Evolutionary conservation across 345 rosid species (phyloP).

Genomic region (Pistacia atlantica): DNA sequence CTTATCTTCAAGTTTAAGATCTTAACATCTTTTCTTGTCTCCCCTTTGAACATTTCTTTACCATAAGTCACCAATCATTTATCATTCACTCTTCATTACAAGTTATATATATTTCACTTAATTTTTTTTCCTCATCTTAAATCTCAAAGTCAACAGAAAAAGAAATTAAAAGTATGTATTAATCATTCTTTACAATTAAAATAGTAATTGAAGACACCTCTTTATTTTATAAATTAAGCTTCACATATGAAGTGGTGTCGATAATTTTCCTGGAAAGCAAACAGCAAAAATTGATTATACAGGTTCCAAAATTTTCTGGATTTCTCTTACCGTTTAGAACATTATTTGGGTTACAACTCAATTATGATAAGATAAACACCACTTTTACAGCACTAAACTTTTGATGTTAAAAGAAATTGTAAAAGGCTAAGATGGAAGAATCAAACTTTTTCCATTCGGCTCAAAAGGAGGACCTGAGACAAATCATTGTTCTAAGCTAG

Average conservation of each 20-base stretch:
- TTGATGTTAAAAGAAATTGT: too few relatives aligned
- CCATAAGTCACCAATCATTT: background rate
- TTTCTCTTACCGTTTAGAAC: too few relatives aligned
- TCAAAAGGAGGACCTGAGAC: background rate
- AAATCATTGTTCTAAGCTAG: too few relatives aligned
- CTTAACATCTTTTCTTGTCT: constrained; percentile 7
- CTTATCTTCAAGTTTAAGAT: constrained; percentile 23
- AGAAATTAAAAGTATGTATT: background rate
- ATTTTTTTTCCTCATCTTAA: background rate
- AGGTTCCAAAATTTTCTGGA: too few relatives aligned
- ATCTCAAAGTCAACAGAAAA: background rate
- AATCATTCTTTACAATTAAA: background rate
- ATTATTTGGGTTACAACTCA: too few relatives aligned
- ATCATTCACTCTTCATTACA: background rate
- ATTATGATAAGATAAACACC: too few relatives aligned
- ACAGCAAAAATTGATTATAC: too few relatives aligned
- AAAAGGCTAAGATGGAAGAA: too few relatives aligned
- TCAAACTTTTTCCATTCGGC: background rate
- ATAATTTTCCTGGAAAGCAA: too few relatives aligned
- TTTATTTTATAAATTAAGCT: background rate
- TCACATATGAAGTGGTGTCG: too few relatives aligned
- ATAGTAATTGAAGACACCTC: background rate
- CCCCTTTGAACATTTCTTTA: constrained; percentile 17
- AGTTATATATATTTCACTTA: too few relatives aligned
- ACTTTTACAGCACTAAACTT: too few relatives aligned